Percentiles rank a stretch among this genome's conserved stretches.
These are phyloP conservation scores for Termitomyces sp. DNA, from an alignment of 768 basidiomycete genomes.

Conservation along the genomic window DNA sequence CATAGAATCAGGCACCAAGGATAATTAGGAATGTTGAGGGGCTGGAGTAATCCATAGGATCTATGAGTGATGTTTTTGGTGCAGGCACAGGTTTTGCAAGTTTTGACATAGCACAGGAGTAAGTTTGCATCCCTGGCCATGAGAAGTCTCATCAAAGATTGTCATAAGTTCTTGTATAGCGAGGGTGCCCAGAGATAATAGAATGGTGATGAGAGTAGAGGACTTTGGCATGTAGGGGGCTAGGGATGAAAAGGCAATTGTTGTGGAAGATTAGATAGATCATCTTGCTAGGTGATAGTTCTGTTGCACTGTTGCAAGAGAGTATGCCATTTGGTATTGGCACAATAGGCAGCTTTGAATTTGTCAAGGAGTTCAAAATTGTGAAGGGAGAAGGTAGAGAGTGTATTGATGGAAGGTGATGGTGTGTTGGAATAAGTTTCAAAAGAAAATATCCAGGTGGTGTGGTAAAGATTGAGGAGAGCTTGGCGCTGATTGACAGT, in stretches of 20 bases:
- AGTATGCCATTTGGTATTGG: background rate
- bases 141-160: slow-evolving; percentile 33
- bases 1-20: background rate
- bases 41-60: too few relatives aligned
- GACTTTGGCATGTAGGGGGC: too few relatives aligned
- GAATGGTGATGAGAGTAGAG: too few relatives aligned
- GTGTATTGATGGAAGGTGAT: background rate
- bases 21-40: too few relatives aligned
- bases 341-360: slow-evolving; percentile 19
- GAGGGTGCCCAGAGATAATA: too few relatives aligned
- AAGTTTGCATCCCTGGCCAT: slow-evolving; percentile 32
- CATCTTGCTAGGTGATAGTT: slow-evolving; percentile 7
- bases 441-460: slow-evolving; percentile 19
- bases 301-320: background rate
- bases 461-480: slow-evolving; percentile 28
- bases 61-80: too few relatives aligned
- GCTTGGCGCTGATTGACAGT: slow-evolving; percentile 20
- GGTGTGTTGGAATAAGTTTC: background rate
- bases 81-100: background rate
- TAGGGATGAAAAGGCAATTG: slow-evolving; percentile 15
- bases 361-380: slow-evolving; percentile 23
- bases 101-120: background rate
- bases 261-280: slow-evolving; percentile 22
- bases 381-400: slow-evolving; percentile 9
- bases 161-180: too few relatives aligned